Percentiles rank a stretch among this genome's conserved stretches.
These are phyloP conservation scores for Lyophyllum atratum DNA, from an alignment of 768 basidiomycete species.

Conservation along the genomic window DNA sequence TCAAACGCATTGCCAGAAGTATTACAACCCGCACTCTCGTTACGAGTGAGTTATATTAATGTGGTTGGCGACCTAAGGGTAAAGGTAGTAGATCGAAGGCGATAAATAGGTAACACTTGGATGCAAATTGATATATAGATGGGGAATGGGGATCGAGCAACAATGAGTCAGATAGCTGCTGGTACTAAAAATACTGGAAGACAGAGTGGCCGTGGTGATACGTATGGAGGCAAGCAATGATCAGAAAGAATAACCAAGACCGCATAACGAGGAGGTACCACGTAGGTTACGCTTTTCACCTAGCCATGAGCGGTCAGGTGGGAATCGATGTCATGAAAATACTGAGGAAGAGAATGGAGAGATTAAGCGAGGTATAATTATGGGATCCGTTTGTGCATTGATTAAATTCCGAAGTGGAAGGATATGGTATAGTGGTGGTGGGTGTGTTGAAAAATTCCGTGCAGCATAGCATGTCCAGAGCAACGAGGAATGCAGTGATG, in stretches of 20 bases:
- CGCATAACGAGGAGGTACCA: no score
- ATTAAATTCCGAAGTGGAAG: background rate
- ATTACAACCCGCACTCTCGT: background rate
- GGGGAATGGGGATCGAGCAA: background rate
- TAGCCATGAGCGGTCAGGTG: background rate
- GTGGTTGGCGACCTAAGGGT: background rate
- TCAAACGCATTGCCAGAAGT: no score
- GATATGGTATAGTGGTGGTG: background rate
- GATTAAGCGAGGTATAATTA: background rate
- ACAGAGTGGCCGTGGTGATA: background rate
- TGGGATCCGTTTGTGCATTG: background rate
- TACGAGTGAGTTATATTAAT: background rate
- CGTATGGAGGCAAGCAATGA: slow-evolving; percentile 3
- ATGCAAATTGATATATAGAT: slow-evolving; percentile 4
- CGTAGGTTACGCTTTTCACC: background rate
- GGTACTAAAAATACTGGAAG: background rate
- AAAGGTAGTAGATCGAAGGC: background rate
- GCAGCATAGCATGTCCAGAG: background rate
- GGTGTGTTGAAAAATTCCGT: background rate
- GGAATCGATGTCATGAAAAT: background rate
- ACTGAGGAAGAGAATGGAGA: background rate
- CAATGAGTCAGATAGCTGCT: background rate
- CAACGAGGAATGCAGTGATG: background rate
- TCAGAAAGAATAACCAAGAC: background rate
- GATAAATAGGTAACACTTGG: slow-evolving; percentile 2